Evolutionary conservation across 768 basidiomycete species (phyloP), one percentile per base, ranked within the genome.

Genomic region (Tricholoma bakamatsutake): DNA sequence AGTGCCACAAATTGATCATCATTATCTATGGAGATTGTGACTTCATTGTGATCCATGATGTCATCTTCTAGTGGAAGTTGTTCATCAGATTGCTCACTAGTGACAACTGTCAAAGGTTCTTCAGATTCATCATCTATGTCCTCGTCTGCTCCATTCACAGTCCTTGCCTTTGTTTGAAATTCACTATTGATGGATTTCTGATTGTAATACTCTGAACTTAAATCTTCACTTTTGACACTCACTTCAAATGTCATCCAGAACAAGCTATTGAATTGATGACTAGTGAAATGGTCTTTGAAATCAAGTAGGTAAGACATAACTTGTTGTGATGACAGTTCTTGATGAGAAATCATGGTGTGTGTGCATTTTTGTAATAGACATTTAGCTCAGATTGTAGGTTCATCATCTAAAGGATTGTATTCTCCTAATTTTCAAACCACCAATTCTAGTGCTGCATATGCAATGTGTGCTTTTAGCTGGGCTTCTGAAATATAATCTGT

Each of bases 401-500:
- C 54, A 40, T 67, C 64, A 4, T 63, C 57, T 13, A 54, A 30
- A 9, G 59, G 24, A 43, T 66, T 53, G 50, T 50, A 59, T 9
- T 60, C 60, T 2, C 62, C 66, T 2, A 74, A 53, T 34, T 69
- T 73, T 17, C 58, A 57, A 0, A 75, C 59, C 3, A 76, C 69
- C 0, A 65, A 27, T 40, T 74, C 69, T 4, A 78, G 50, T 2
- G 75, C 71, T 0, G 72, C 69, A 61, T 64, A 76, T 0, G 73
- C 72, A 0, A 76, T 71, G 61, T 80, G 74, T 1, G 70, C 57
- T 43, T 76, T 75, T 5, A 79, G 55, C 43, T 73, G 68, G 0
- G 70, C 55, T 53, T 80, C 80, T 1, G 76, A 73, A 17, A 80
- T 77, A 50, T 80, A 80, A 53, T 80, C 70, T 0, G 78, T 80